Base-by-base conservation (phyloP, 805 yeast genomes). In the Candida xyloterini region DNA sequence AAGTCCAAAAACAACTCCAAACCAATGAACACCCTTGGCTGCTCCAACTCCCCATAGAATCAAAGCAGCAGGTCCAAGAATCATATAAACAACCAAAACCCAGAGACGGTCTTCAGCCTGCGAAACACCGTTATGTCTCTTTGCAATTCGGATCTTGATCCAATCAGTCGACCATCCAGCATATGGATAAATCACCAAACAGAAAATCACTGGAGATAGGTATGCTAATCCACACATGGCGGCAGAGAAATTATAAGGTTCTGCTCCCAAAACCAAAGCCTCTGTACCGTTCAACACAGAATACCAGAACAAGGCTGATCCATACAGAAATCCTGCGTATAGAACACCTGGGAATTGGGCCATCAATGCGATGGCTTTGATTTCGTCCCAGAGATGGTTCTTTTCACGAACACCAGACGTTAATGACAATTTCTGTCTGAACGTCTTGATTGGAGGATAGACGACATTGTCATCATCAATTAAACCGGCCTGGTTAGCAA, bases 41-140 rank as follows among this genome's bases (percentile, higher is more conserved):
- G 84, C 80, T 10, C 84, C 85, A 31, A 79, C 71, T 33, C 87
- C 87, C 71, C 81, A 78, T 11, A 81, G 62, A 44, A 79, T 68
- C 42, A 78, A 61, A 0, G 83, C 77, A 1, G 68, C 66, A 1
- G 81, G 80, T 4, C 78, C 76, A 7, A 79, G 49, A 27, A 79
- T 59, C 52, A 66, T 62, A 44, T 72, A 74, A 6, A 70, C 56
- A 2, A 62, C 40, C 47, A 75, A 49, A 11, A 72, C 70, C 78
- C 79, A 77, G 13, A 78, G 62, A 46, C 84, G 63, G 47, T 72
- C 76, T 51, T 79, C 84, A 0, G 84, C 78, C 36, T 71, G 70
- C 4, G 79, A 70, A 3, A 71, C 38, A 32, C 84, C 84, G 23
- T 66, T 62, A 50, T 72, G 71, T 29, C 68, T 65, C 40, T 62